Evolutionary conservation across 106 monocot genomes (phyloP).

Genomic region (Dendrobium chrysotoxum): DNA sequence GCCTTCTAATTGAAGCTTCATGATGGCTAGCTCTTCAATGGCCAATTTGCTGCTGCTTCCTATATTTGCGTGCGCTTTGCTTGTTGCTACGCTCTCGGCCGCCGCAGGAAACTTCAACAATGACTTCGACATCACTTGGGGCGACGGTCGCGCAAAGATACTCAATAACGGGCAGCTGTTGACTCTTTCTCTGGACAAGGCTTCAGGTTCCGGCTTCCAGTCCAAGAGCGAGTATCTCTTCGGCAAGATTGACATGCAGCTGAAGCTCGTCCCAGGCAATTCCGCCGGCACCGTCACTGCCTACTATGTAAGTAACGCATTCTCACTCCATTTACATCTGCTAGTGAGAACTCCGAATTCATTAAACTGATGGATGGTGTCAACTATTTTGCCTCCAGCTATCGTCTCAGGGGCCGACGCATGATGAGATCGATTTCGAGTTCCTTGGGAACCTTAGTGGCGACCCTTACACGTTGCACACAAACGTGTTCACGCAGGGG

Average conservation of each 20-base stretch:
- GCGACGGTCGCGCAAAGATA: slow-evolving; percentile 11
- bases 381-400: background rate
- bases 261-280: slow-evolving; percentile 21
- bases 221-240: slow-evolving; percentile 20
- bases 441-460: slow-evolving; percentile 51
- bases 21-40: background rate
- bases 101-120: slow-evolving; percentile 4
- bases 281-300: slow-evolving; percentile 24
- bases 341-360: background rate
- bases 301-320: slow-evolving; percentile 13
- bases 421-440: slow-evolving; percentile 61
- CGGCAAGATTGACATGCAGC: slow-evolving; percentile 26
- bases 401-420: slow-evolving; percentile 15
- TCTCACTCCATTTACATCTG: background rate
- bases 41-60: background rate
- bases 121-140: slow-evolving; percentile 18
- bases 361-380: background rate
- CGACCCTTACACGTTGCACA: slow-evolving; percentile 57
- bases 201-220: slow-evolving; percentile 16
- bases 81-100: background rate
- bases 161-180: slow-evolving; percentile 15
- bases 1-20: background rate
- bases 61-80: slow-evolving; percentile 11
- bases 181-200: slow-evolving; percentile 11
- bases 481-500: slow-evolving; percentile 50